Conservation (phyloP, 1,284 basidiomycete genomes). For the Trichosporon sp. region DNA sequence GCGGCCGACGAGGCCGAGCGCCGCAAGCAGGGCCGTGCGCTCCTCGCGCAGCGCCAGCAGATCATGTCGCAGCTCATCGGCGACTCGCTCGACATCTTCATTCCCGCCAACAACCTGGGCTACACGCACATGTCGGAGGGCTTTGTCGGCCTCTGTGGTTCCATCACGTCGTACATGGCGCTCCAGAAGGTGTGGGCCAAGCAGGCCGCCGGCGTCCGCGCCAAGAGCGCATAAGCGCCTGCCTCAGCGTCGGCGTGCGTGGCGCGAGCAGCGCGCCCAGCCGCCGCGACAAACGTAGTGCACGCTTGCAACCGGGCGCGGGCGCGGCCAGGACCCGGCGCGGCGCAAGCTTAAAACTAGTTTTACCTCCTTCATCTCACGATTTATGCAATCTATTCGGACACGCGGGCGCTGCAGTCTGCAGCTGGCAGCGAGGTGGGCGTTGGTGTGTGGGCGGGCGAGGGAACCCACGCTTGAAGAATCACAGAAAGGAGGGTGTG, state of each 20-base stretch:
- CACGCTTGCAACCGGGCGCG: background rate
- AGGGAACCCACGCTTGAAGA: background rate
- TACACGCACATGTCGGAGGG: constrained; percentile 81
- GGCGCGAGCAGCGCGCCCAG: background rate
- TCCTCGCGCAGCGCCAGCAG: constrained; percentile 46
- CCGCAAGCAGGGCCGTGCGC: constrained; percentile 42
- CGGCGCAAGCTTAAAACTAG: background rate
- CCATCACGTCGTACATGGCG: constrained; percentile 53
- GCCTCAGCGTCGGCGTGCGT: background rate
- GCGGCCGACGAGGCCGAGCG: constrained; percentile 37
- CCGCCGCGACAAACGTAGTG: background rate
- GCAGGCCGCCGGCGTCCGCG: constrained; percentile 24
- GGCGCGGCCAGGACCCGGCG: background rate
- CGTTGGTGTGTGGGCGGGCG: background rate
- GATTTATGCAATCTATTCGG: constrained; percentile 4
- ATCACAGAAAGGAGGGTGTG: background rate
- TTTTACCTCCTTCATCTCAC: background rate
- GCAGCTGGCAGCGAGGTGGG: background rate
- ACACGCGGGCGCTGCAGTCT: background rate
- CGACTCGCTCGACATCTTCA: constrained; percentile 59
- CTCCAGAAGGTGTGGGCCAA: constrained; percentile 50
- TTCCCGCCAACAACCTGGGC: constrained; percentile 79
- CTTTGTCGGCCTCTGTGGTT: constrained; percentile 61
- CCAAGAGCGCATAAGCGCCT: constrained; percentile 6
- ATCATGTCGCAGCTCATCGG: constrained; percentile 46